These are phyloP conservation scores for Beauveria pseudobassiana DNA, from an alignment of 2,329 filamentous ascomycete genomes.

Conservation along the genomic window DNA sequence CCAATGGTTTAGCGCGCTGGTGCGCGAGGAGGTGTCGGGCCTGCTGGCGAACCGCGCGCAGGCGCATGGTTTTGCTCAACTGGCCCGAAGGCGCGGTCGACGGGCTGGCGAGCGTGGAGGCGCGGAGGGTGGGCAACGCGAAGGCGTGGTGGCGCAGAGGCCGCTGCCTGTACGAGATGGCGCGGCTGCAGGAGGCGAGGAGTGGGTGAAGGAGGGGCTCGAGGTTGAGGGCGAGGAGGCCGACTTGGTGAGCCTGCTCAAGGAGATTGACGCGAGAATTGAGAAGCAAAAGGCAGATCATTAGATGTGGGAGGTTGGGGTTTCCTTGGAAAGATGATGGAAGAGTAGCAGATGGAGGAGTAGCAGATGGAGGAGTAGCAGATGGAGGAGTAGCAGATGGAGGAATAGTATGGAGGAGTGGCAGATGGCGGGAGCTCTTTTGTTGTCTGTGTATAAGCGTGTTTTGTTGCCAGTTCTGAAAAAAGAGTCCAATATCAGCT, in stretches of 20 bases:
- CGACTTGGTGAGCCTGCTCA: slow-evolving; percentile 56
- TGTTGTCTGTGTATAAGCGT: too few relatives aligned
- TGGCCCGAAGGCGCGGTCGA: slow-evolving; percentile 88
- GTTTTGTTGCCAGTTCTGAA: too few relatives aligned
- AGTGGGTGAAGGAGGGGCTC: slow-evolving; percentile 68
- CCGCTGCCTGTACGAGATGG: slow-evolving; percentile 86
- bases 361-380: not conserved
- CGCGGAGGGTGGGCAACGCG: slow-evolving; percentile 76
- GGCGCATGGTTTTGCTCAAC: slow-evolving; percentile 70
- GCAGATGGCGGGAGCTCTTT: too few relatives aligned
- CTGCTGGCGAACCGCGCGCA: slow-evolving; percentile 85
- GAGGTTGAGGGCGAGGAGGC: slow-evolving; percentile 73
- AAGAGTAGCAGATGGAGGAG: not conserved
- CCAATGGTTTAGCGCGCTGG: slow-evolving; percentile 68
- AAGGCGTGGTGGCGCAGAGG: slow-evolving; percentile 94
- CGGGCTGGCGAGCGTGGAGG: slow-evolving; percentile 80
- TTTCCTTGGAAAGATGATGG: not conserved
- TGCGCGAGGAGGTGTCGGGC: slow-evolving; percentile 74
- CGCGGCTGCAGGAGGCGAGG: slow-evolving; percentile 72
- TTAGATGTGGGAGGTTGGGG: not conserved
- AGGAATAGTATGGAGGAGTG: not conserved
- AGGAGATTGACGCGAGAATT: slow-evolving; percentile 49
- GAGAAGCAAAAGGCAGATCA: slow-evolving; percentile 21
- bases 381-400: not conserved
- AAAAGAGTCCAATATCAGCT: too few relatives aligned